Base-by-base conservation (phyloP, 2,329 filamentous ascomycete genomes). In the Paraconiothyrium brasiliense region DNA sequence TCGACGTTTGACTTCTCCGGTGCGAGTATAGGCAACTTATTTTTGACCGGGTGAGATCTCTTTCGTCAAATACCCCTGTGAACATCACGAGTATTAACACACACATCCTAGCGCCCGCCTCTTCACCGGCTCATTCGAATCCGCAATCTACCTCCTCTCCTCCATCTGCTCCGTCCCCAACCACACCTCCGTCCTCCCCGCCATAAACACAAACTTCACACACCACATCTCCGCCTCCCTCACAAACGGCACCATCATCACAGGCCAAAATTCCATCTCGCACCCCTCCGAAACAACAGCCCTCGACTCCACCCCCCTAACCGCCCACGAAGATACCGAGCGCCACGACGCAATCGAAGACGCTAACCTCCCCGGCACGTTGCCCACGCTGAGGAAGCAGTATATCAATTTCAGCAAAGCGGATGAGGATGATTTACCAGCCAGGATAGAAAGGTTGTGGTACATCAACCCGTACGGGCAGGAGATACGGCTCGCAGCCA, bases 381-480 rank as follows among this genome's bases (percentile, higher is more conserved):
- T 97, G 0, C 92, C 93, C 0, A 91, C 88, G 0, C 84, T 98
- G 1, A 86, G 94, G 7, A 89, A 91, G 60, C 92, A 91, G 54
- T 92, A 96, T 65, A 93, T 97, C 62, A 83, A 84, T 4, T 96
- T 97, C 76, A 90, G 86, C 72, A 98, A 98, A 80, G 66, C 71
- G 3, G 84, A 87, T 43, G 90, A 93, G 65, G 88, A 92, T 63
- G 92, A 94, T 58, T 83, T 98, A 1, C 86, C 92, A 0, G 85
- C 90, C 0, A 86, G 92, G 32, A 97, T 98, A 68, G 84, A 89
- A 58, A 83, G 94, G 2, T 85, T 98, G 35, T 98, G 93, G 93
- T 98, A 98, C 81, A 98, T 98, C 81, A 98, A 97, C 73, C 94
- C 94, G 0, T 98, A 97, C 77, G 94, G 94, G n/a, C 93, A 97